Conservation (phyloP, 192 early-diverging fungal species). For the Anaeromyces robustus region DNA sequence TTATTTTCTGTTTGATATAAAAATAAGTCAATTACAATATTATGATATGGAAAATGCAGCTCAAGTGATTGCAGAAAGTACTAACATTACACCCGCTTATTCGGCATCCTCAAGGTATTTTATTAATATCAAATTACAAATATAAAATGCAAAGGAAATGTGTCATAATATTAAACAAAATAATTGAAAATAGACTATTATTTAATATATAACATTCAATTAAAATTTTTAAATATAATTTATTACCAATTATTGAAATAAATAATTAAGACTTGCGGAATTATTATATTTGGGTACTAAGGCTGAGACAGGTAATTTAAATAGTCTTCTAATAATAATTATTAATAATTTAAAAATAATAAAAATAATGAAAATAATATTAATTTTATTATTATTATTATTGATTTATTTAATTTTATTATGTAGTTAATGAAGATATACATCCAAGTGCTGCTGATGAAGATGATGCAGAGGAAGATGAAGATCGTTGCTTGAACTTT, state of each 20-base stretch:
- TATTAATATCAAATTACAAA: no score
- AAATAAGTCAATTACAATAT: constrained; percentile 42
- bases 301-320: background rate
- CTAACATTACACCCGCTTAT: constrained; percentile 8
- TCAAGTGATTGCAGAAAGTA: constrained; percentile 39
- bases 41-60: constrained; percentile 37
- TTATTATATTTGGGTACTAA: constrained; percentile 1
- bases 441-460: background rate
- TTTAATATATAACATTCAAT: no score
- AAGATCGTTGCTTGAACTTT: constrained; percentile 8
- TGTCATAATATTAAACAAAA: no score
- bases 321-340: background rate
- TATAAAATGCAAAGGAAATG: no score
- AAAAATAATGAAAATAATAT: background rate
- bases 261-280: constrained; percentile 30
- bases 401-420: background rate
- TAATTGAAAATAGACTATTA: no score
- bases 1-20: constrained; percentile 17
- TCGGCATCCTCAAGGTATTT: background rate
- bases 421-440: background rate
- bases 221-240: no score
- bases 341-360: no score
- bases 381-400: background rate
- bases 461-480: background rate
- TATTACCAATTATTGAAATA: constrained; percentile 17